phyloP scores from a whole-genome alignment of 768 basidiomycete genomes.

The Pseudohyphozyma bogoriensis region DNA sequence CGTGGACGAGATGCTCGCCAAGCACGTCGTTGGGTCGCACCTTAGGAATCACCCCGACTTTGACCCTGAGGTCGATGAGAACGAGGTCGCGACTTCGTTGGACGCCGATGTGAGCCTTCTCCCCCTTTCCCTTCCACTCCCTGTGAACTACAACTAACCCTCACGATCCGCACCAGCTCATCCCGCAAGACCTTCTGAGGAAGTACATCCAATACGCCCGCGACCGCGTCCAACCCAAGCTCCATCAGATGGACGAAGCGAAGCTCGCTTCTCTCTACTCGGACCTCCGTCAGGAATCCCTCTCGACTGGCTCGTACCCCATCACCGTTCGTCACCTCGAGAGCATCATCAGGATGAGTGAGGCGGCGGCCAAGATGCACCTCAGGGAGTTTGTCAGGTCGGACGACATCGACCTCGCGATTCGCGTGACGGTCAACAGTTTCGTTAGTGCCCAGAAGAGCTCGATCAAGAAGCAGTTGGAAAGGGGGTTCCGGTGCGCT shows the following conservation, averaged over 20 bases:
- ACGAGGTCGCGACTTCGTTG: constrained; percentile 75
- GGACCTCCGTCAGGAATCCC: constrained; percentile 87
- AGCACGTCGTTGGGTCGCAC: constrained; percentile 97
- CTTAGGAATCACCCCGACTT: constrained; percentile 89
- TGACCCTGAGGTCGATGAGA: constrained; percentile 65
- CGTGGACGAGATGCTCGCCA: constrained; percentile 87
- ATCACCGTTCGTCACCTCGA: constrained; percentile 96
- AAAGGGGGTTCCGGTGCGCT: constrained; percentile 55
- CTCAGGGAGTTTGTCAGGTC: constrained; percentile 87
- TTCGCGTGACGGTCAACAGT: constrained; percentile 86
- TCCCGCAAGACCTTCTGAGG: constrained; percentile 87
- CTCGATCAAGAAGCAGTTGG: constrained; percentile 94
- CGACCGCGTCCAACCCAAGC: constrained; percentile 81
- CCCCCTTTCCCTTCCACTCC: background rate
- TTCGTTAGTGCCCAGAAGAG: constrained; percentile 96
- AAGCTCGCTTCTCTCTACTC: constrained; percentile 89
- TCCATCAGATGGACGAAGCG: constrained; percentile 90
- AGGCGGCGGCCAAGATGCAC: constrained; percentile 97
- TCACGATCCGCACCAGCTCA: constrained; percentile 51
- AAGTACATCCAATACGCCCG: constrained; percentile 99
- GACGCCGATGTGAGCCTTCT: constrained; percentile 32
- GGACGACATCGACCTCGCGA: constrained; percentile 94
- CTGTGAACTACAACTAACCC: background rate
- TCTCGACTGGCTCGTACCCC: constrained; percentile 96
- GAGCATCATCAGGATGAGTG: constrained; percentile 98